Conservation (phyloP, 257 asterid species). For the Solanum gracilifrons region DNA sequence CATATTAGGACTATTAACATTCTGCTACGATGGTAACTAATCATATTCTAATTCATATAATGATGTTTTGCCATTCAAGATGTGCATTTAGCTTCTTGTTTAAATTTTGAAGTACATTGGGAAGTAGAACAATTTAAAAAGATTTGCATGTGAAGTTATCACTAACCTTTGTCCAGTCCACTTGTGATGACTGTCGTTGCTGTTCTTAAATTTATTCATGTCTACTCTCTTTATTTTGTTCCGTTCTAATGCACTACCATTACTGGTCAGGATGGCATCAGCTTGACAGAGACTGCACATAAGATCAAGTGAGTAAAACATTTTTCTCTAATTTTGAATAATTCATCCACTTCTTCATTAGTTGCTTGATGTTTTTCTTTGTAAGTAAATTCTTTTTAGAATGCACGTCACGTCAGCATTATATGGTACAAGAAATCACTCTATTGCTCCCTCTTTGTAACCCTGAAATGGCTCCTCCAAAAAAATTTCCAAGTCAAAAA, state of each 20-base stretch:
- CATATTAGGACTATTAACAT: neutral
- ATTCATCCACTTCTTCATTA: neutral
- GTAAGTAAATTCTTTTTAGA: neutral
- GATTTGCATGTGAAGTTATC: neutral
- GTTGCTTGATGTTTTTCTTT: neutral
- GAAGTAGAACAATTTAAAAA: neutral
- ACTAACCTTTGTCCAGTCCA: neutral
- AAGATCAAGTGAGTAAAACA: slow-evolving; percentile 57
- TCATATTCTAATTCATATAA: neutral
- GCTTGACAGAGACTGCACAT: slow-evolving; percentile 61
- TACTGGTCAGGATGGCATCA: slow-evolving; percentile 62
- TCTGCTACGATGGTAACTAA: neutral
- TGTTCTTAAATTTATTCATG: neutral
- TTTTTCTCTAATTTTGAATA: neutral
- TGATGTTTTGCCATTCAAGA: neutral
- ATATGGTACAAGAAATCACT: neutral
- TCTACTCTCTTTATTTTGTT: neutral
- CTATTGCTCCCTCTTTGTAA: neutral
- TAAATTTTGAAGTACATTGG: neutral
- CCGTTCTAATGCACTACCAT: slow-evolving; percentile 1
- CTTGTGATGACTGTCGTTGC: neutral
- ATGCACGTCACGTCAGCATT: neutral
- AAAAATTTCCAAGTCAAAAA: neutral
- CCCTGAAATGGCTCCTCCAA: neutral
- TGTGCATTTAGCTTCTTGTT: neutral